Percentiles rank a stretch among this genome's conserved stretches.
phyloP scores from a whole-genome alignment of 2,329 filamentous ascomycete genomes.

The Ophiocordyceps robertsii region DNA sequence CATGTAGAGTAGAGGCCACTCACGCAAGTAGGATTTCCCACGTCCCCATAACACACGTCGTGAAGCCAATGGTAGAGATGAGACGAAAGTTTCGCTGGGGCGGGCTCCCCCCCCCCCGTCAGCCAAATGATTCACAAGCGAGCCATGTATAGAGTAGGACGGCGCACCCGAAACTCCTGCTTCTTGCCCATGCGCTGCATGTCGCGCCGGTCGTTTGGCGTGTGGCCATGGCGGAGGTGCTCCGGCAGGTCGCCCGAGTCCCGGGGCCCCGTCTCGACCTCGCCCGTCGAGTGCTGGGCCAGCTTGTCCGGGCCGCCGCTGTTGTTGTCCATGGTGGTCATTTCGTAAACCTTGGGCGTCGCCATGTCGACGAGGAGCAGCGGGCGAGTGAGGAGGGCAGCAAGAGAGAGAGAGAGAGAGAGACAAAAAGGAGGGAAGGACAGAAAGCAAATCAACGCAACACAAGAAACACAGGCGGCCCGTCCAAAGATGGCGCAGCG shows the following conservation, averaged over 20 bases:
- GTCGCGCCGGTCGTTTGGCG: constrained; percentile 6
- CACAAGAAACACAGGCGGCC: too few species aligned
- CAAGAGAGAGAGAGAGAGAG: background rate
- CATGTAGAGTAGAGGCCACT: background rate
- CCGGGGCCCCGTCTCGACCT: background rate
- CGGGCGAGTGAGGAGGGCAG: background rate
- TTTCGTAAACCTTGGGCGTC: background rate
- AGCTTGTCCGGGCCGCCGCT: background rate
- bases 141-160: too few species aligned
- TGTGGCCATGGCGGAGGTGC: constrained; percentile 5
- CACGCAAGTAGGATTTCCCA: constrained; percentile 27
- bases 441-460: too few species aligned
- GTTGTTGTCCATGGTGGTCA: background rate
- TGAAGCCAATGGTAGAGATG: constrained; percentile 32
- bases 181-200: constrained; percentile 11
- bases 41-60: constrained; percentile 29
- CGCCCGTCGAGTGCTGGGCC: background rate
- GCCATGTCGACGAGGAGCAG: background rate
- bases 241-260: constrained; percentile 1
- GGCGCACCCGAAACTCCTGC: constrained; percentile 5
- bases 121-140: too few species aligned
- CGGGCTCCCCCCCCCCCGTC: too few species aligned
- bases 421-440: background rate
- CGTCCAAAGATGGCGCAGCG: too few species aligned
- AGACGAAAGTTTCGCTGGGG: constrained; percentile 28